Conservation (phyloP, 2,329 filamentous ascomycete genomes). For the Cladosporium halotolerans region DNA sequence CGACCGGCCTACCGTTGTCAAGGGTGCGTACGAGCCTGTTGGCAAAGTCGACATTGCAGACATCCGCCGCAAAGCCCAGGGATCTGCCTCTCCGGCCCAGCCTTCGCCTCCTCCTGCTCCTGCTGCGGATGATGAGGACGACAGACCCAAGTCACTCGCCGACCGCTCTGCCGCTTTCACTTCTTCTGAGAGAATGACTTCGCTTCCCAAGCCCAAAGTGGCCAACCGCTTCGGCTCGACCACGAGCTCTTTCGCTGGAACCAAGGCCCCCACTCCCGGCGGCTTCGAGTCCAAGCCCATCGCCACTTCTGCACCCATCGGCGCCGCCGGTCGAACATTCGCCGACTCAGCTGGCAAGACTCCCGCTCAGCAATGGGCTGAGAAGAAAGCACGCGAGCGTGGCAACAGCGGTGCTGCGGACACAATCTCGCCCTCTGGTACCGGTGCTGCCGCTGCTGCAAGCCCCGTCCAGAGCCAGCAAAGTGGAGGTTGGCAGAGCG, state of each 20-base stretch:
- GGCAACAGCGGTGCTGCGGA: conserved; percentile 49
- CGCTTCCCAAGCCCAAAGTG: conserved; percentile 89
- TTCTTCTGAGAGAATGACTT: conserved; percentile 72
- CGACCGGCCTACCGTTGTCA: conserved; percentile 76
- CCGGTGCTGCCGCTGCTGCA: conserved; percentile 24
- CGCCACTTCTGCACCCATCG: conserved; percentile 57
- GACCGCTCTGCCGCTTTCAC: conserved; percentile 71
- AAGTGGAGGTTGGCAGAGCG: conserved; percentile 87
- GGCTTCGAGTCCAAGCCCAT: conserved; percentile 58
- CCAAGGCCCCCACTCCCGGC: conserved; percentile 77
- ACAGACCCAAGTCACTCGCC: conserved; percentile 58
- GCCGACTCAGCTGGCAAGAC: conserved; percentile 94
- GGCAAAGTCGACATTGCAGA: conserved; percentile 97
- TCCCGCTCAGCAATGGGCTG: conserved; percentile 92
- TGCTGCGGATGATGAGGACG: conserved; percentile 42
- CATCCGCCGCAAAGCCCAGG: conserved; percentile 77
- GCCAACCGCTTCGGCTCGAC: conserved; percentile 77
- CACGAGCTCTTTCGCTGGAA: conserved; percentile 69
- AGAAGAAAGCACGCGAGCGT: conserved; percentile 84
- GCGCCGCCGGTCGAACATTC: conserved; percentile 83
- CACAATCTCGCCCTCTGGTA: conserved; percentile 37
- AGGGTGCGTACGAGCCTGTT: conserved; percentile 88
- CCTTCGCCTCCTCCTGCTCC: conserved; percentile 33
- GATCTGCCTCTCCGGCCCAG: conserved; percentile 28
- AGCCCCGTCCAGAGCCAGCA: conserved; percentile 59